Evolutionary conservation across 331 rosid genomes (phyloP).

Genomic region (Prunus yedoensis): DNA sequence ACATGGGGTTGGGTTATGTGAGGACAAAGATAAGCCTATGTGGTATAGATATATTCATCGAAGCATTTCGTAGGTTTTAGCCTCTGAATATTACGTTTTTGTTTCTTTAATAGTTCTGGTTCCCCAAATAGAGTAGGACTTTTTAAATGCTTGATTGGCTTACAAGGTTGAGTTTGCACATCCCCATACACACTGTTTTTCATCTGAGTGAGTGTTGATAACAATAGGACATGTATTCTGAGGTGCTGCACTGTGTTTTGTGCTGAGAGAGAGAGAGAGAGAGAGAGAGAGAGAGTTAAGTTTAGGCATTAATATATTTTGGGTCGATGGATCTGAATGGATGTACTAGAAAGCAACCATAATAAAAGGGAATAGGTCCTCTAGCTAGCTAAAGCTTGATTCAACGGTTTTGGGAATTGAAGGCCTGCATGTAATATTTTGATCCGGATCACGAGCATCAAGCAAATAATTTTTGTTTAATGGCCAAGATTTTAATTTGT

Average conservation of each 20-base stretch:
- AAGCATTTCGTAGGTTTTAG: conserved; percentile 24
- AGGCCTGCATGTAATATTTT: conserved; percentile 36
- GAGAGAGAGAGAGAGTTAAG: too few relatives aligned
- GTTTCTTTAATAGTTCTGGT: not conserved
- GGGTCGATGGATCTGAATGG: not conserved
- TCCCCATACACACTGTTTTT: conserved; percentile 23
- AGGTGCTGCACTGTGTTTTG: not conserved
- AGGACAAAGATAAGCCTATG: conserved; percentile 28
- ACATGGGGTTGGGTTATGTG: conserved; percentile 18
- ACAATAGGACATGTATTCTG: conserved; percentile 1
- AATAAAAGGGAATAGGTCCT: not conserved
- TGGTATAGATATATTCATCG: conserved; percentile 11
- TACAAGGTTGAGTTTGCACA: conserved; percentile 13
- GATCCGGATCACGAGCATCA: conserved; percentile 15
- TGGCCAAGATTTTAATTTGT: too few relatives aligned
- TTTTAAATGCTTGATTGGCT: conserved; percentile 31
- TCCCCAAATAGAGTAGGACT: conserved; percentile 2
- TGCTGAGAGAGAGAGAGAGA: not conserved
- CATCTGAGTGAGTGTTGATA: conserved; percentile 21
- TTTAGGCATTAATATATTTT: too few relatives aligned
- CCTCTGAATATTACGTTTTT: not conserved
- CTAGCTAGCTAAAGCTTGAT: conserved; percentile 10
- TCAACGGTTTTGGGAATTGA: conserved; percentile 43
- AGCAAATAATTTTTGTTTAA: not conserved
- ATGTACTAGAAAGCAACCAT: conserved; percentile 31